A percentile compares a stretch with the other conserved stretches of the same genome.
These are phyloP conservation scores for Cladobotryum protrusum DNA, from an alignment of 2,329 filamentous ascomycete species.

Conservation along the genomic window DNA sequence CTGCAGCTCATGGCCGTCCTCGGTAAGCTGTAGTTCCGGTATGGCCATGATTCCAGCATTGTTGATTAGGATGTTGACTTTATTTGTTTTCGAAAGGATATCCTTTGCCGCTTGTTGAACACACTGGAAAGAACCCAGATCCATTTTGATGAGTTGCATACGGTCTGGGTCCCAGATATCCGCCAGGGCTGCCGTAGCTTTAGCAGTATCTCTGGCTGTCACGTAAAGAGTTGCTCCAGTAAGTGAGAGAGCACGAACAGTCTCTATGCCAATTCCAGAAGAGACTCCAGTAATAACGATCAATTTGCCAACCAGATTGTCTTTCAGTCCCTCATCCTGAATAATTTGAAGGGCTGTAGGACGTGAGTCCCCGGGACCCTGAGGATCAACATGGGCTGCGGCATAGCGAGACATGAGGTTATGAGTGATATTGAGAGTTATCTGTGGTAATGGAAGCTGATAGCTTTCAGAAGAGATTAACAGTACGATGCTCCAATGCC, in stretches of 20 bases:
- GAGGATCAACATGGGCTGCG: constrained; percentile 11
- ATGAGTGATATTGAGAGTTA: too few relatives aligned
- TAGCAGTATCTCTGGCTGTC: constrained; percentile 28
- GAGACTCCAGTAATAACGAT: constrained; percentile 33
- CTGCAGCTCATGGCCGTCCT: constrained; percentile 20
- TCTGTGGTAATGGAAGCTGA: too few relatives aligned
- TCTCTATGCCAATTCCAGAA: constrained; percentile 33
- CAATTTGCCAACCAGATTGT: constrained; percentile 26
- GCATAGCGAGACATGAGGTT: constrained; percentile 15
- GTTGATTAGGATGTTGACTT: constrained; percentile 35
- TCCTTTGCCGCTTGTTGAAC: constrained; percentile 23
- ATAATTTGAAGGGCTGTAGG: constrained; percentile 29
- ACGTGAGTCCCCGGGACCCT: constrained; percentile 25
- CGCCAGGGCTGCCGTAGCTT: constrained; percentile 24
- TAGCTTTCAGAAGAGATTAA: too few relatives aligned
- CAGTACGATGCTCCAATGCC: too few relatives aligned
- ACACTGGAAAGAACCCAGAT: constrained; percentile 15
- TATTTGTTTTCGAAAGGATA: constrained; percentile 23
- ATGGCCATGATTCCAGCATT: constrained; percentile 38
- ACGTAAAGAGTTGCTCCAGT: constrained; percentile 34
- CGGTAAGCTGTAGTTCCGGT: constrained; percentile 15
- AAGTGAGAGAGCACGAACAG: constrained; percentile 28
- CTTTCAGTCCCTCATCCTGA: constrained; percentile 22
- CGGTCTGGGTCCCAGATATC: constrained; percentile 11
- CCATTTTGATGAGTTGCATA: constrained; percentile 10